A percentile compares a stretch with the other conserved stretches of the same genome.
Evolutionary conservation across 306 rosid genomes (phyloP).

Genomic region (Sicyos edulis): DNA sequence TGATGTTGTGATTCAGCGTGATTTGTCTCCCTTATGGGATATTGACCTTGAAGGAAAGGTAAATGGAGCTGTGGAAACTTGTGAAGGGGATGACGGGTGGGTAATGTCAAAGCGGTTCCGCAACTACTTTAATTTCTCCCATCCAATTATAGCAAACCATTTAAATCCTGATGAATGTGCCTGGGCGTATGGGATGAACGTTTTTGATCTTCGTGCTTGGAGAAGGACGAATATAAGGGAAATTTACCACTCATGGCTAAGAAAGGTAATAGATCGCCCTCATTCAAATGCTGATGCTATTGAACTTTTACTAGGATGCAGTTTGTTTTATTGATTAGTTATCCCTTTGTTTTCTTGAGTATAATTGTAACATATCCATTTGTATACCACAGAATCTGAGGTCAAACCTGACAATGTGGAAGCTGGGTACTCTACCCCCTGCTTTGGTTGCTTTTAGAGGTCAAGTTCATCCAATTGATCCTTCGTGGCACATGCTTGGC

Average conservation of each 20-base stretch:
- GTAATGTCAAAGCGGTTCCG: conserved; percentile 87
- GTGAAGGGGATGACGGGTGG: conserved; percentile 92
- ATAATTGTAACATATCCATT: neutral
- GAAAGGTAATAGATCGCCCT: conserved; percentile 52
- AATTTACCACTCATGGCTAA: conserved; percentile 86
- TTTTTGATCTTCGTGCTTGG: conserved; percentile 83
- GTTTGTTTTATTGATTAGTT: neutral
- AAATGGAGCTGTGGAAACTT: conserved; percentile 96
- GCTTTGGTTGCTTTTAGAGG: conserved; percentile 94
- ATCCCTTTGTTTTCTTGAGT: no score
- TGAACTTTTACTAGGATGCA: neutral
- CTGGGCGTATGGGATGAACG: conserved; percentile 98
- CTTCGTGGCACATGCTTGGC: conserved; percentile 95
- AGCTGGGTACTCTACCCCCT: conserved; percentile 95
- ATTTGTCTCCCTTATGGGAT: conserved; percentile 85
- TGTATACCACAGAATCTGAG: conserved; percentile 57
- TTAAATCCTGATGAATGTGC: conserved; percentile 95
- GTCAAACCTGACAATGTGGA: conserved; percentile 89
- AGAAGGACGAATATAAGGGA: conserved; percentile 70
- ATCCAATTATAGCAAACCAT: conserved; percentile 57
- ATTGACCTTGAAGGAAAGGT: conserved; percentile 84
- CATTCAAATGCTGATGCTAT: conserved; percentile 1
- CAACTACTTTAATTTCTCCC: conserved; percentile 93
- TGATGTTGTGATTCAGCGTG: conserved; percentile 85
- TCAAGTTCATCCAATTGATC: conserved; percentile 79